A percentile compares a stretch with the other conserved stretches of the same genome.
These are phyloP conservation scores for Pyracantha coccinea DNA, from an alignment of 331 rosid species.

Conservation along the genomic window DNA sequence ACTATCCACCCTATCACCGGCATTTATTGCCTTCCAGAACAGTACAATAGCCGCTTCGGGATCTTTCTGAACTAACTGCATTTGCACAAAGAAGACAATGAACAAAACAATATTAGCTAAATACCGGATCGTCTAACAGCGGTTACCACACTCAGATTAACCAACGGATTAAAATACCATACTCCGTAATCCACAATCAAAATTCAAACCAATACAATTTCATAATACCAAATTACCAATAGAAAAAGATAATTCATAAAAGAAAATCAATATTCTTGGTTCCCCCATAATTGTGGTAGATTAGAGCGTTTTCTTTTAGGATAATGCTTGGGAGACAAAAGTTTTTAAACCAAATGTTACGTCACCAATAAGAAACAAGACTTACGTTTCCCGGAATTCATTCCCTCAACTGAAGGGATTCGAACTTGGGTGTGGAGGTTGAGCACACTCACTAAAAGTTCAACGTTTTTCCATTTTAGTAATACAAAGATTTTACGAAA, in stretches of 20 bases:
- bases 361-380: no score
- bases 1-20: constrained; percentile 81
- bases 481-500: no score
- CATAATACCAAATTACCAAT: not conserved
- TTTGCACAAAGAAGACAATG: not conserved
- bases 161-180: not conserved
- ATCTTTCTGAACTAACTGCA: constrained; percentile 71
- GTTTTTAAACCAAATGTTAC: no score
- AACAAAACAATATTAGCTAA: not conserved
- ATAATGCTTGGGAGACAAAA: no score
- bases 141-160: not conserved
- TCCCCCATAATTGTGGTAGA: no score
- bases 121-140: not conserved
- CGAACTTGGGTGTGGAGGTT: no score
- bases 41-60: constrained; percentile 66
- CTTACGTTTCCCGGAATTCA: no score
- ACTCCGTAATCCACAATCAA: not conserved
- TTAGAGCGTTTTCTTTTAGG: no score
- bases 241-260: not conserved
- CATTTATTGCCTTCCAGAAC: constrained; percentile 86
- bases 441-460: no score
- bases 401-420: no score
- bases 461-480: no score
- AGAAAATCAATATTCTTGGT: not conserved
- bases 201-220: not conserved